phyloP scores from a whole-genome alignment of 2,329 filamentous ascomycete species.

The Ramichloridium luteum region DNA sequence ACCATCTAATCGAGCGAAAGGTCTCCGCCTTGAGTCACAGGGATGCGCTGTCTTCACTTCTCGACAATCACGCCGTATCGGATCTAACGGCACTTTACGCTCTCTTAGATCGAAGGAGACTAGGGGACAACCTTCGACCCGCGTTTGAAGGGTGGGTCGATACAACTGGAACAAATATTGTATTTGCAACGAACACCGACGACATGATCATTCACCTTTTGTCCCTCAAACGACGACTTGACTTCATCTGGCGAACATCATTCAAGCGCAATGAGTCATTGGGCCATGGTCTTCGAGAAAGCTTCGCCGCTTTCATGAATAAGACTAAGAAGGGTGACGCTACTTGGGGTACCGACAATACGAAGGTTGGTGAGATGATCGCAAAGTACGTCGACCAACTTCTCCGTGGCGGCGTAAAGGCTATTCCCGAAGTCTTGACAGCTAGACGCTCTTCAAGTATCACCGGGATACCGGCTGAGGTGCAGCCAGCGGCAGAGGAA shows the following conservation, averaged over 20 bases:
- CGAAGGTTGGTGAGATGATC: slow-evolving; percentile 96
- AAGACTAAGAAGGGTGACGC: slow-evolving; percentile 59
- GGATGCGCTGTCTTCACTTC: slow-evolving; percentile 55
- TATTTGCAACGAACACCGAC: slow-evolving; percentile 62
- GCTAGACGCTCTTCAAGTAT: slow-evolving; percentile 31
- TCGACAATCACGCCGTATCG: slow-evolving; percentile 56
- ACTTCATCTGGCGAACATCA: slow-evolving; percentile 61
- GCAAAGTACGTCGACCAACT: slow-evolving; percentile 91
- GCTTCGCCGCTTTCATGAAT: slow-evolving; percentile 87
- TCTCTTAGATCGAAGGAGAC: slow-evolving; percentile 57
- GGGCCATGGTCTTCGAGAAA: slow-evolving; percentile 65
- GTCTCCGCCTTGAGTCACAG: slow-evolving; percentile 34
- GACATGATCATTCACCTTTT: slow-evolving; percentile 80
- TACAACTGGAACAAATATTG: slow-evolving; percentile 59
- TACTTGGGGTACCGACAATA: slow-evolving; percentile 69
- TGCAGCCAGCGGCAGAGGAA: slow-evolving; percentile 45
- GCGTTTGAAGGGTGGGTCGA: slow-evolving; percentile 74
- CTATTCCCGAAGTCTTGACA: slow-evolving; percentile 57
- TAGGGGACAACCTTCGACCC: slow-evolving; percentile 56
- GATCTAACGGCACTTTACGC: slow-evolving; percentile 67
- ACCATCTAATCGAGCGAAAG: slow-evolving; percentile 57
- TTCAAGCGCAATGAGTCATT: slow-evolving; percentile 70
- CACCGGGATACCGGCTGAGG: slow-evolving; percentile 34
- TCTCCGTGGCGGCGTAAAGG: slow-evolving; percentile 75
- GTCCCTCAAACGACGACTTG: slow-evolving; percentile 65